A percentile compares a stretch with the other conserved stretches of the same genome.
These are phyloP conservation scores for Funneliformis mosseae DNA, from an alignment of 192 early-diverging fungal genomes.

Conservation along the genomic window DNA sequence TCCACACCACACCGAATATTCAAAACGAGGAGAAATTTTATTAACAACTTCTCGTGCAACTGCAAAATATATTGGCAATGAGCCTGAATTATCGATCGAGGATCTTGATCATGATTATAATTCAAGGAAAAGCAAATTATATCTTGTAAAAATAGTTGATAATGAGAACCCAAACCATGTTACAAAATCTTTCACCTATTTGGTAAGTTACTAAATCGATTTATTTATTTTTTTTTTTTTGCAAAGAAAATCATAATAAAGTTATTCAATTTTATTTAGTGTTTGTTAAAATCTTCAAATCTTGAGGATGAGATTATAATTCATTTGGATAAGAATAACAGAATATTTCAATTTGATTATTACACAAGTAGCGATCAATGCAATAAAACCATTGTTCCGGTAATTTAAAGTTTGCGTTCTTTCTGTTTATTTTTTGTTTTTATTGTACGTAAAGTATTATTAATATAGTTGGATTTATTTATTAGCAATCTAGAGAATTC, in stretches of 20 bases:
- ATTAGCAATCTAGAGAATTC: not conserved
- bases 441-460: not conserved
- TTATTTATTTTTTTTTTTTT: not conserved
- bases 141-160: conserved; percentile 31
- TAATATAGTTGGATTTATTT: not conserved
- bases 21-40: conserved; percentile 24
- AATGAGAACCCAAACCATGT: conserved; percentile 9
- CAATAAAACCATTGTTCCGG: not conserved
- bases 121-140: not conserved
- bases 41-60: not conserved
- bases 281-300: conserved; percentile 29
- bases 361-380: conserved; percentile 22
- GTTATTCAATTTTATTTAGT: conserved; percentile 13
- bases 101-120: not conserved
- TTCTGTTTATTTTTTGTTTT: not conserved
- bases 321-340: conserved; percentile 19
- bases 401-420: not conserved
- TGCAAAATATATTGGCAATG: not conserved
- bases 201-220: not conserved
- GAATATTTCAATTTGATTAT: conserved; percentile 33
- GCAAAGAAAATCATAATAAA: not conserved
- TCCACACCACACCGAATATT: conserved; percentile 9
- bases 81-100: not conserved
- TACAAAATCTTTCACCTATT: conserved; percentile 26
- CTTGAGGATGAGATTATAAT: conserved; percentile 35